Conservation (phyloP, 2,329 filamentous ascomycete genomes). For the Exophiala xenobiotica region DNA sequence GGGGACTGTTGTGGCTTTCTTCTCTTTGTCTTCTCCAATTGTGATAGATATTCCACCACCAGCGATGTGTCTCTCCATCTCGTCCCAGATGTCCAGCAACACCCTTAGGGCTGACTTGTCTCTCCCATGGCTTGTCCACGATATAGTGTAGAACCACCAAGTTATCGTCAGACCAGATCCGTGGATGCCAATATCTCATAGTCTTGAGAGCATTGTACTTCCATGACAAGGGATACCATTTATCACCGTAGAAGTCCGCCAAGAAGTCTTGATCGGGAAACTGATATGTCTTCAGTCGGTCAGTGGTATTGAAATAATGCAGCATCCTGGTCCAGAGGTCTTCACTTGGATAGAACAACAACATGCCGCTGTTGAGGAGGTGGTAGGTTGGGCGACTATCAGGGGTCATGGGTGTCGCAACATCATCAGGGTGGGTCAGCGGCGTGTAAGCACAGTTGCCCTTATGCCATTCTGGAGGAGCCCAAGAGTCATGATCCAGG, state of each 20-base stretch:
- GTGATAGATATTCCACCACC: conserved; percentile 54
- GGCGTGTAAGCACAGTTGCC: conserved; percentile 52
- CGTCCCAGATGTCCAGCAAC: conserved; percentile 50
- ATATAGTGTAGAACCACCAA: conserved; percentile 55
- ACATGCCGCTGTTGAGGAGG: conserved; percentile 54
- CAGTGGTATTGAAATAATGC: conserved; percentile 41
- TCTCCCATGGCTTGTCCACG: conserved; percentile 57
- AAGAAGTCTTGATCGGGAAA: conserved; percentile 58
- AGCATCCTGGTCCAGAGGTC: conserved; percentile 43
- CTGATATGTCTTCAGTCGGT: conserved; percentile 44
- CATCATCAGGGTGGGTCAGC: conserved; percentile 38
- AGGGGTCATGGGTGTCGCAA: conserved; percentile 24
- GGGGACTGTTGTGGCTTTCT: conserved; percentile 3
- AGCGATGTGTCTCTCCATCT: conserved; percentile 53
- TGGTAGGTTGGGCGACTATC: conserved; percentile 40
- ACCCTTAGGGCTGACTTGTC: conserved; percentile 42
- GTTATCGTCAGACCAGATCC: conserved; percentile 52
- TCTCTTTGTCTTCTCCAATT: conserved; percentile 37
- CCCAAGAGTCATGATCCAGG: conserved; percentile 51
- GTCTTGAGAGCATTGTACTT: conserved; percentile 56
- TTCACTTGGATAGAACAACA: conserved; percentile 49
- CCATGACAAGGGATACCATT: conserved; percentile 50
- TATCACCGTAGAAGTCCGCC: conserved; percentile 47
- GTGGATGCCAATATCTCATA: conserved; percentile 53
- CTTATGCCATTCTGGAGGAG: conserved; percentile 48